Evolutionary conservation across 179 eudicot genomes (phyloP), one percentile per base, ranked within the genome.

Genomic region (Sideroxylon spinosum): DNA sequence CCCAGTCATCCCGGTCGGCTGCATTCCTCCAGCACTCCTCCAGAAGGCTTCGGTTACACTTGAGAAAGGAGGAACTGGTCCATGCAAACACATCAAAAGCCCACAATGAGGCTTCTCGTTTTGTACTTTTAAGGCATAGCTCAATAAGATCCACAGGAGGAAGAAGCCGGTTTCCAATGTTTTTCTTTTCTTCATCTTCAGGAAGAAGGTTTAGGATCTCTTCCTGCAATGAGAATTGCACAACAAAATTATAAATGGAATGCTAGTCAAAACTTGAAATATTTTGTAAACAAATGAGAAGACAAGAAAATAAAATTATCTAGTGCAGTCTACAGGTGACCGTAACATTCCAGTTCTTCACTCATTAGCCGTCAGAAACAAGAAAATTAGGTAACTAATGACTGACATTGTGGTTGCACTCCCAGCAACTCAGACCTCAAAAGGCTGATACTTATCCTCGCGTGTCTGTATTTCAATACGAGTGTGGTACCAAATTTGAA

Each of bases 11-110:
- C 81, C 86, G 93, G 79, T 91, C 90, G 32, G 86, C 88, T 17
- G 87, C 96, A 69, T 81, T 85, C 79, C 86, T 93, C 99, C 99
- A 95, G 83, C 96, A 95, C 68, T 95, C 99, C 79, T 90, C 99
- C 82, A 95, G 78, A 13, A 93, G 93, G 72, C 84, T 85, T 76
- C 86, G 81, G 84, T 93, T 90, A 78, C 82, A 83, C 53, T 69
- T 88, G 12, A 92, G 83, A 82, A 95, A 95, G 37, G 97, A 92
- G 68, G 90, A 85, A 71, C 97, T 92, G 63, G 97, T 93, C 98
- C 98, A 95, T 57, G 97, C 93, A 82, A 95, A 93, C 26, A 95
- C 85, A 77, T 95, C 93, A 26, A 95, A 92, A 70, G 90, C 97
- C 80, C 79, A 80, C 76, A 93, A 78, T 26, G 89, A 70, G 61